Conservation (phyloP, 257 asterid species). For the Paraleonurus japonicus region DNA sequence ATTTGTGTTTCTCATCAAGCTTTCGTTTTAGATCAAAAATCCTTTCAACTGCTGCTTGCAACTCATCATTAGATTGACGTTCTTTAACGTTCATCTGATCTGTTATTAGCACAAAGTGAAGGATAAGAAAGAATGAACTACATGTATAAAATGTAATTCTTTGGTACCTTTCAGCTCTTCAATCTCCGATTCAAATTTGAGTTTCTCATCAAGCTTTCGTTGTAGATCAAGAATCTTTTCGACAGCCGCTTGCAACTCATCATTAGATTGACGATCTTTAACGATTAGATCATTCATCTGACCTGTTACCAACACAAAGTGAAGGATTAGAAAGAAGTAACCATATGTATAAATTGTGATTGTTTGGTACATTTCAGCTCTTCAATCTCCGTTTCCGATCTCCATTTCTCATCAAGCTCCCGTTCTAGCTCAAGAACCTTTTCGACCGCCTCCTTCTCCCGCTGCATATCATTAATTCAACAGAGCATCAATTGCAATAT, state of each 20-base stretch:
- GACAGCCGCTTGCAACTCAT: slow-evolving; percentile 52
- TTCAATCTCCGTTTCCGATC: slow-evolving; percentile 47
- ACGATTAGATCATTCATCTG: slow-evolving; percentile 36
- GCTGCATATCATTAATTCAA: slow-evolving; percentile 40
- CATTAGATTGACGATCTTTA: slow-evolving; percentile 49
- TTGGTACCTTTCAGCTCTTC: no score
- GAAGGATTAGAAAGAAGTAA: background rate
- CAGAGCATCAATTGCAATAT: slow-evolving; percentile 1
- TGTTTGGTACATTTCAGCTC: slow-evolving; percentile 36
- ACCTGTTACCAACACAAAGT: background rate
- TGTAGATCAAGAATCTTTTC: slow-evolving; percentile 32
- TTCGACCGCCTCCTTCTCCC: slow-evolving; percentile 52
- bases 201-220: background rate
- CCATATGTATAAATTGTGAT: background rate
- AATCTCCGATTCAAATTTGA: no score
- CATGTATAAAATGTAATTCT: no score
- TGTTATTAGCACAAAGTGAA: no score
- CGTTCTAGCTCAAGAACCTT: slow-evolving; percentile 52
- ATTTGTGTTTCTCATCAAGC: slow-evolving; percentile 21
- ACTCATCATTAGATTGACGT: no score
- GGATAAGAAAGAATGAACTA: no score
- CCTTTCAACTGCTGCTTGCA: no score
- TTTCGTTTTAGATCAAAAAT: background rate
- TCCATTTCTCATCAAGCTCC: slow-evolving; percentile 44
- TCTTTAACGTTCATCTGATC: no score